These are phyloP conservation scores for Pichia sp. DNA, from an alignment of 1,139 yeast species.

Conservation along the genomic window DNA sequence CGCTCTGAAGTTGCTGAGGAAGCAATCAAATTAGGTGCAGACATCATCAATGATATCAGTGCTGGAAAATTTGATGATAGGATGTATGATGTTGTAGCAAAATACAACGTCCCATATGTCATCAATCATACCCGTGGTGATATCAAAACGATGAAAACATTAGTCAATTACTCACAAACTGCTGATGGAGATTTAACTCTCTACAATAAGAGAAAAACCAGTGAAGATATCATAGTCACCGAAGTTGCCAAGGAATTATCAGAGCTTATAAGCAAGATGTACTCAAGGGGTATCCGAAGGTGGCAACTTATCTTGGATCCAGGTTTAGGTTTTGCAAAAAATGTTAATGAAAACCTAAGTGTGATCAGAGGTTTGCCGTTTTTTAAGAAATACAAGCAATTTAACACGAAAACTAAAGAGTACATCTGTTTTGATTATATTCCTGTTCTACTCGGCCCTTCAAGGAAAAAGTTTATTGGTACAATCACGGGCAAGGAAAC, in stretches of 20 bases:
- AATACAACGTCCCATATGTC: slow-evolving; percentile 69
- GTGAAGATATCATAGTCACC: slow-evolving; percentile 31
- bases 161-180: slow-evolving; percentile 47
- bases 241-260: slow-evolving; percentile 65
- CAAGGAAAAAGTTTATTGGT: slow-evolving; percentile 84
- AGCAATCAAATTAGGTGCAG: slow-evolving; percentile 74
- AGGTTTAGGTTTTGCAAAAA: slow-evolving; percentile 92
- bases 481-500: slow-evolving; percentile 47
- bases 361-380: slow-evolving; percentile 54
- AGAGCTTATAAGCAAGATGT: slow-evolving; percentile 52
- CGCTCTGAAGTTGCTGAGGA: slow-evolving; percentile 68
- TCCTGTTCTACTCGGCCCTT: slow-evolving; percentile 79
- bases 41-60: slow-evolving; percentile 85
- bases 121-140: slow-evolving; percentile 84
- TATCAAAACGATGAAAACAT: slow-evolving; percentile 63
- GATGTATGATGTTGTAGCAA: slow-evolving; percentile 66
- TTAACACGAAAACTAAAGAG: slow-evolving; percentile 20
- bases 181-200: slow-evolving; percentile 37
- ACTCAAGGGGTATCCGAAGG: slow-evolving; percentile 60
- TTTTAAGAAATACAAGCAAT: slow-evolving; percentile 46
- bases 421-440: slow-evolving; percentile 46
- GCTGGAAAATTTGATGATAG: slow-evolving; percentile 69
- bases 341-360: slow-evolving; percentile 59
- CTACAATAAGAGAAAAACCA: slow-evolving; percentile 17
- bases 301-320: slow-evolving; percentile 96